phyloP scores from a whole-genome alignment of 208 protist genomes.

The Leptomonas seymouri region DNA sequence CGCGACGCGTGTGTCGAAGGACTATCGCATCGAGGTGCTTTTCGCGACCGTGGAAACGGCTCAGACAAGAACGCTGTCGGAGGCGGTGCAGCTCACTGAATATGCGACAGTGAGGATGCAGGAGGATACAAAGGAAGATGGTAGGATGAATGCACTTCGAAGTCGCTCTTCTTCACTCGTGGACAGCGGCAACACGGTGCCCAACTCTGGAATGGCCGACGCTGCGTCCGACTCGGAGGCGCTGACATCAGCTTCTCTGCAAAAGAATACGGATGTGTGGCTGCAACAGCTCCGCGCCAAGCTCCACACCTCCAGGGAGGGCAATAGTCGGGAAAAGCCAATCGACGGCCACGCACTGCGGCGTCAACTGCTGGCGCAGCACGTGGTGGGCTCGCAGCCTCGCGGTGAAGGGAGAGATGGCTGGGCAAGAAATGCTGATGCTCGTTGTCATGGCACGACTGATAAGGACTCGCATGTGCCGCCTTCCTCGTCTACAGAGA shows the following conservation, averaged over 20 bases:
- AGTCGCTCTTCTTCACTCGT: not conserved
- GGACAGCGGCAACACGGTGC: not conserved
- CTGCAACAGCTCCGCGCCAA: constrained; percentile 47
- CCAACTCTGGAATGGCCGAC: not conserved
- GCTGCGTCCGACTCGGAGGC: not conserved
- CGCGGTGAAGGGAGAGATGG: constrained; percentile 1
- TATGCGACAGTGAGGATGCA: constrained; percentile 48
- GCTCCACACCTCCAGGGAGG: constrained; percentile 37
- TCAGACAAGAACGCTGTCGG: constrained; percentile 58
- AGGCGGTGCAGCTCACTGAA: constrained; percentile 80
- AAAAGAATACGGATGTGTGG: constrained; percentile 49
- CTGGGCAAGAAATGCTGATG: not conserved
- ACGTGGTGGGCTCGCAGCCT: constrained; percentile 38
- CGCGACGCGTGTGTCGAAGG: constrained; percentile 85
- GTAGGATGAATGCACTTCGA: constrained; percentile 1
- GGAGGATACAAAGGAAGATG: not conserved
- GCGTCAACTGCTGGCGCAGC: constrained; percentile 49
- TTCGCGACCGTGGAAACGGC: constrained; percentile 86
- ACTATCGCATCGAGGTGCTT: constrained; percentile 91
- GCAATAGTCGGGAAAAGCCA: constrained; percentile 6
- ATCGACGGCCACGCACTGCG: constrained; percentile 74
- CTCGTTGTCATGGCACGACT: not conserved
- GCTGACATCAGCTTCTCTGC: not conserved
- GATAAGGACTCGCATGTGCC: not conserved
- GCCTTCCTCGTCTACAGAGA: not conserved